phyloP scores from a whole-genome alignment of 345 rosid species.

The Gossypium longicalyx region DNA sequence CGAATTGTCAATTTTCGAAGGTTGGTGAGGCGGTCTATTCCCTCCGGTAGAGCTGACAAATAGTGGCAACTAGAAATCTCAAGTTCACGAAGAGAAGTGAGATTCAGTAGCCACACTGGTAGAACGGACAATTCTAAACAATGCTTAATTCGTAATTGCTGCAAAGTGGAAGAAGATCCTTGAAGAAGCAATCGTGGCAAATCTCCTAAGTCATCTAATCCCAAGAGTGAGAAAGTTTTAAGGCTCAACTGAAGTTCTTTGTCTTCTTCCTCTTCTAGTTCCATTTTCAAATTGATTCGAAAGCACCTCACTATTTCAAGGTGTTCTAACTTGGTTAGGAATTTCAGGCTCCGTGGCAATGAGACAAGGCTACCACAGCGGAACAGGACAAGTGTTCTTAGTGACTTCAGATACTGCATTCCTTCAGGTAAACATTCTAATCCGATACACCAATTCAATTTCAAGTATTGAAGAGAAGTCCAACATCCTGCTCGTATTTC shows the following conservation, averaged over 20 bases:
- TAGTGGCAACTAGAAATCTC: rapidly evolving
- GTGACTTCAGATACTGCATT: background rate
- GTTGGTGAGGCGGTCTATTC: too few relatives aligned
- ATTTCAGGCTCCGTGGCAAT: background rate
- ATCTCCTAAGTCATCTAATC: background rate
- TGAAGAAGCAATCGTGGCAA: background rate
- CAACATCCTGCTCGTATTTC: too few relatives aligned
- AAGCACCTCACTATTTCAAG: too few relatives aligned
- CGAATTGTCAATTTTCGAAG: too few relatives aligned
- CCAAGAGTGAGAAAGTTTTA: background rate
- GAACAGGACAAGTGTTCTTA: background rate
- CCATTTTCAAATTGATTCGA: background rate
- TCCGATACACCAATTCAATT: rapidly evolving
- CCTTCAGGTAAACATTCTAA: background rate
- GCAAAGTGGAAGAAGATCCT: background rate
- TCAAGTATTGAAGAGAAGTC: too few relatives aligned
- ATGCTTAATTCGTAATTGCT: background rate
- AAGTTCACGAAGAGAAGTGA: too few relatives aligned
- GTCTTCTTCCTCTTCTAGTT: background rate
- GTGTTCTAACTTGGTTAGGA: too few relatives aligned
- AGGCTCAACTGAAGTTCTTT: background rate
- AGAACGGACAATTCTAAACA: too few relatives aligned
- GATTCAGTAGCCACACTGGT: too few relatives aligned
- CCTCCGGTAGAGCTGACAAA: too few relatives aligned
- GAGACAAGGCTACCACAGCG: rapidly evolving